Percentiles rank a stretch among this genome's conserved stretches.
These are phyloP conservation scores for Orbilia brochopaga DNA, from an alignment of 2,329 filamentous ascomycete genomes.

Conservation along the genomic window DNA sequence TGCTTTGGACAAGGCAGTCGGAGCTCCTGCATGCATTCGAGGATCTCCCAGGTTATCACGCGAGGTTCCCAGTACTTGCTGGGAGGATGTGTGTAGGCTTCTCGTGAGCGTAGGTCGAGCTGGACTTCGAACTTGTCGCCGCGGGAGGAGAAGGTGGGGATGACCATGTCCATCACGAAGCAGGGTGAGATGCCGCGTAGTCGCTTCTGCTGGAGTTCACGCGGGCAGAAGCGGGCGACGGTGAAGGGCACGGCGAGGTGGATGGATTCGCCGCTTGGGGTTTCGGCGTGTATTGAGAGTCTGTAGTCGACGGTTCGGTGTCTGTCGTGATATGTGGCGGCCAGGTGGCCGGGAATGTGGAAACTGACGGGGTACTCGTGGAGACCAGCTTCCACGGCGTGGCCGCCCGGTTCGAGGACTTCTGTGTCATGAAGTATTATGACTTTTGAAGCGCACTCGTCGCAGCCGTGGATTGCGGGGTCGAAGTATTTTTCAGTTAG, in stretches of 20 bases:
- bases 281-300: background rate
- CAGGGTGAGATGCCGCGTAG: background rate
- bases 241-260: background rate
- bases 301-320: conserved; percentile 8
- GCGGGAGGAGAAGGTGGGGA: background rate
- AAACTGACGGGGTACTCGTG: conserved; percentile 9
- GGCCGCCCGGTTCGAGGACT: background rate
- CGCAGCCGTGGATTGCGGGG: conserved; percentile 7
- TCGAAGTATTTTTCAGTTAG: conserved; percentile 1
- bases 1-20: conserved; percentile 9
- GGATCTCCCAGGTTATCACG: conserved; percentile 7
- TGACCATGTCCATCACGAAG: conserved; percentile 10
- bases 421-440: background rate
- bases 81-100: background rate
- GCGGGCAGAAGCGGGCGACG: conserved; percentile 11
- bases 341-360: conserved; percentile 8
- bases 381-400: background rate
- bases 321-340: conserved; percentile 4
- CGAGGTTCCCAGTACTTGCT: conserved; percentile 1
- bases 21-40: conserved; percentile 9
- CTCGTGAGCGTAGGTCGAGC: background rate
- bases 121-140: conserved; percentile 7
- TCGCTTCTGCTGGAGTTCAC: background rate
- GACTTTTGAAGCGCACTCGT: conserved; percentile 3
- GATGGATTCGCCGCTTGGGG: background rate